A percentile compares a stretch with the other conserved stretches of the same genome.
phyloP scores from a whole-genome alignment of 257 asterid genomes.

The Przewalskia tangutica region DNA sequence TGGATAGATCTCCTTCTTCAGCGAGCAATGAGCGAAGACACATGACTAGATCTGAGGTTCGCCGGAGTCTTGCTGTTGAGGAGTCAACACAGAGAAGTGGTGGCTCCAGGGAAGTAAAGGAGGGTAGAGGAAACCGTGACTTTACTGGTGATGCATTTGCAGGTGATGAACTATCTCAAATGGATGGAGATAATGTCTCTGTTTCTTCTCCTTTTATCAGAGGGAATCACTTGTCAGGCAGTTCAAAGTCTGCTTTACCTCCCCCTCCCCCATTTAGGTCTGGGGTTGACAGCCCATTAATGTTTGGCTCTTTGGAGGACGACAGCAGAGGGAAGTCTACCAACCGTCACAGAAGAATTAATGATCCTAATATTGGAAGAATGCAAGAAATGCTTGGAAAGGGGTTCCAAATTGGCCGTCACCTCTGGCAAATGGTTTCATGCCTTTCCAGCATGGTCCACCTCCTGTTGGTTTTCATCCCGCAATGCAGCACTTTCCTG shows the following conservation, averaged over 20 bases:
- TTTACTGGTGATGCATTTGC: constrained; percentile 35
- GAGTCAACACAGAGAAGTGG: constrained; percentile 69
- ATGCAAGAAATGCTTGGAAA: constrained; percentile 80
- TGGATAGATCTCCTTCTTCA: constrained; percentile 75
- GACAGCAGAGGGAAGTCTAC: constrained; percentile 63
- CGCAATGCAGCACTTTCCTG: constrained; percentile 76
- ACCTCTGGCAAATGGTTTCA: constrained; percentile 80
- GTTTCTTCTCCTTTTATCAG: constrained; percentile 75
- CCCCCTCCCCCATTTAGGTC: constrained; percentile 57
- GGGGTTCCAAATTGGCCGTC: constrained; percentile 90
- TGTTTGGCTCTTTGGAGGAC: constrained; percentile 56
- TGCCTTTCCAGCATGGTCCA: constrained; percentile 85
- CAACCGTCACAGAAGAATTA: constrained; percentile 64
- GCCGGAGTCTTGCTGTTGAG: constrained; percentile 54
- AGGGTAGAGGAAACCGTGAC: constrained; percentile 58
- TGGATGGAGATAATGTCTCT: constrained; percentile 51
- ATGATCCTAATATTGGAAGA: constrained; percentile 72
- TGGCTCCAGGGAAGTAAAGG: constrained; percentile 63
- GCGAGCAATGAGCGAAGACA: constrained; percentile 46
- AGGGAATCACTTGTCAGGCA: constrained; percentile 43
- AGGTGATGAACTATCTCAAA: constrained; percentile 57
- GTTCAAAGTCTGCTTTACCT: constrained; percentile 49
- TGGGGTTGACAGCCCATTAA: constrained; percentile 55
- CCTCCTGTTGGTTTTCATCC: constrained; percentile 69
- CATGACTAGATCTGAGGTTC: constrained; percentile 47